Conservation (phyloP, 169 alveolate species). For the Plasmodium ovale region DNA sequence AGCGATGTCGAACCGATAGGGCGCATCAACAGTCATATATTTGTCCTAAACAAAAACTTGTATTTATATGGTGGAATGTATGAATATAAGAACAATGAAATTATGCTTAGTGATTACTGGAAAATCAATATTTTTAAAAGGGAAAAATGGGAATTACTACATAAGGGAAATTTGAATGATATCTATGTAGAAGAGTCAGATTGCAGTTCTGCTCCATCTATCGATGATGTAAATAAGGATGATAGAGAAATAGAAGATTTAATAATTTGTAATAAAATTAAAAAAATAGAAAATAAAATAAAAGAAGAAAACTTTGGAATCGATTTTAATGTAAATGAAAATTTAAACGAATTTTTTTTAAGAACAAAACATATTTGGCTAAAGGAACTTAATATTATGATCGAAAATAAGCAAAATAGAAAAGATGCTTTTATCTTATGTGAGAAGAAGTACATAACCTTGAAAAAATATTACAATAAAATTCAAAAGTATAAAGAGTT, state of each 20-base stretch:
- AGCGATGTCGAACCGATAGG: constrained; percentile 69
- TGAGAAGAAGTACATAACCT: constrained; percentile 39
- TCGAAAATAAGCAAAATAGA: constrained; percentile 63
- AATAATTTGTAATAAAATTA: constrained; percentile 59
- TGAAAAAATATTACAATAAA: constrained; percentile 60
- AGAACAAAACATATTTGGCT: constrained; percentile 87
- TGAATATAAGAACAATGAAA: constrained; percentile 83
- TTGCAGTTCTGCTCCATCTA: constrained; percentile 57
- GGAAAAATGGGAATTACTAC: constrained; percentile 83
- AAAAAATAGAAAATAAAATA: constrained; percentile 71
- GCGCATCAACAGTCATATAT: constrained; percentile 82
- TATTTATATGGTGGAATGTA: constrained; percentile 85
- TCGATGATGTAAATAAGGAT: constrained; percentile 74
- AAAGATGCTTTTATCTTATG: constrained; percentile 69
- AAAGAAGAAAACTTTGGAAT: constrained; percentile 21
- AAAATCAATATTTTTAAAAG: constrained; percentile 81
- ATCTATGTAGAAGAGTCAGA: constrained; percentile 77
- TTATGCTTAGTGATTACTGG: constrained; percentile 88
- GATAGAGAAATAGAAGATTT: constrained; percentile 59
- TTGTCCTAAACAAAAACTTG: constrained; percentile 77
- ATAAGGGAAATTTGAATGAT: constrained; percentile 80
- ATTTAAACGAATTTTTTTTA: constrained; percentile 82
- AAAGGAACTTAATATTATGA: constrained; percentile 39
- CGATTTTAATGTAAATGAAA: constrained; percentile 78
- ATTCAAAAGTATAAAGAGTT: constrained; percentile 63